Evolutionary conservation across 2,329 filamentous ascomycete species (phyloP), one percentile per base, ranked within the genome.

Genomic region (Hansfordia pulvinata): DNA sequence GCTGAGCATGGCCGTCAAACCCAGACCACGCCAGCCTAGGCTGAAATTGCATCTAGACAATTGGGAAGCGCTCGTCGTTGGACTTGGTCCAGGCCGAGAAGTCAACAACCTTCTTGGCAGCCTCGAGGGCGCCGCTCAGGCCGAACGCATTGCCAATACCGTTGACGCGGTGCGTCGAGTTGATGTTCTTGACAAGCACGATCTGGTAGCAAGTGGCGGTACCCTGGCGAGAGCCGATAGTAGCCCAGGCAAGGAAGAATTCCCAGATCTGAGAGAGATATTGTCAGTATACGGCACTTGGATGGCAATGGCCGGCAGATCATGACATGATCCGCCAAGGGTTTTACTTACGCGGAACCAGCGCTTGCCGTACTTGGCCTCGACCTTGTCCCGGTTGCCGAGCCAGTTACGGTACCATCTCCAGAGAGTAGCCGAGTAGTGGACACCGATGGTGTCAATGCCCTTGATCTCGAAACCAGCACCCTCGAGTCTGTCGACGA

Each of bases 391-490:
- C 41, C 69, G 66, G 69, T 96, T 96, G 57, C 66, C 84, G 53
- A 94, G 69, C 90, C 90, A 96, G 70, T 96, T 96, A 40, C 90
- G 71, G 66, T 96, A 96, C 90, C 90, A 96, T 49, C 82, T 73
- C 90, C 90, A 96, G 35, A 98, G 63, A 16, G 90, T 96, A 27
- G 85, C 85, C 26, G 84, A 93, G 62, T 94, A 96, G 64, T 96
- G 90, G 22, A 96, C 84, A 47, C 90, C 88, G 43, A 96, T 71
- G 23, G 88, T 96, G 53, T 98, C 90, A 37, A 93, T 61, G 40
- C 64, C 64, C 76, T 94, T 96, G 53, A 96, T 62, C 57, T 96
- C 90, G 44, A 84, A 92, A 19, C 84, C 84, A 36, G 81, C 78
- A 30, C 69, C 76, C 62, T 98, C 90, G 12, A 94, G 70, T 49